Evolutionary conservation across 2,329 filamentous ascomycete species (phyloP).

Genomic region (Pseudogymnoascus sp.): DNA sequence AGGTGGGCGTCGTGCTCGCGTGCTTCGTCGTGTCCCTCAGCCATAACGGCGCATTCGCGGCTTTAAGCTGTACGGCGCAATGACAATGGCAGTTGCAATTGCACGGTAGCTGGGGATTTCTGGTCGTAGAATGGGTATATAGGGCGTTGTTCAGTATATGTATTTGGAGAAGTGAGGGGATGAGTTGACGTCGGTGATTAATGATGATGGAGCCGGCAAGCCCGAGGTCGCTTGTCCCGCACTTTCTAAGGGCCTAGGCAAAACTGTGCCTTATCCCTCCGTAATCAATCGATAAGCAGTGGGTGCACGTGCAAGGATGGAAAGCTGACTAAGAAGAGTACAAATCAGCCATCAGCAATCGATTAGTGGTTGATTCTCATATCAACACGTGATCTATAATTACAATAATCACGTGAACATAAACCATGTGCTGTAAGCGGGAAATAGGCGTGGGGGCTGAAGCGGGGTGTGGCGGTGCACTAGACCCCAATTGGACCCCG

Average conservation of each 20-base stretch:
- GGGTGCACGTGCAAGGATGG: background rate
- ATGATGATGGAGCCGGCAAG: constrained; percentile 7
- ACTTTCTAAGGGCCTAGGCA: constrained; percentile 9
- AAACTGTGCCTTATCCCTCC: background rate
- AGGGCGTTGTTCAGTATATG: background rate
- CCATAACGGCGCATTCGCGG: constrained; percentile 12
- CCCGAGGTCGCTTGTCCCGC: constrained; percentile 11
- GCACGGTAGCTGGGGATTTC: background rate
- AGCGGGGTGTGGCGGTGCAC: background rate
- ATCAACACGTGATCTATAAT: background rate
- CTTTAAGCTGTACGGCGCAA: background rate
- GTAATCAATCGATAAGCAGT: constrained; percentile 9
- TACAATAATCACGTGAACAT: background rate
- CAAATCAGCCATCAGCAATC: background rate
- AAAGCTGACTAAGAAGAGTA: background rate
- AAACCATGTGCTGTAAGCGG: background rate
- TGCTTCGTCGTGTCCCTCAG: constrained; percentile 15
- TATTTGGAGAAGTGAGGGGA: constrained; percentile 6
- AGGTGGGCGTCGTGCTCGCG: constrained; percentile 23
- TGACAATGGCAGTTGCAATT: background rate
- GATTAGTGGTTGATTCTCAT: background rate
- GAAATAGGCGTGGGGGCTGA: background rate
- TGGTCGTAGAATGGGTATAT: background rate
- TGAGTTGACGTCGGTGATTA: constrained; percentile 4
- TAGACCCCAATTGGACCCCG: background rate